Conservation (phyloP, 1,284 basidiomycete species). For the Abortiporus biennis region DNA sequence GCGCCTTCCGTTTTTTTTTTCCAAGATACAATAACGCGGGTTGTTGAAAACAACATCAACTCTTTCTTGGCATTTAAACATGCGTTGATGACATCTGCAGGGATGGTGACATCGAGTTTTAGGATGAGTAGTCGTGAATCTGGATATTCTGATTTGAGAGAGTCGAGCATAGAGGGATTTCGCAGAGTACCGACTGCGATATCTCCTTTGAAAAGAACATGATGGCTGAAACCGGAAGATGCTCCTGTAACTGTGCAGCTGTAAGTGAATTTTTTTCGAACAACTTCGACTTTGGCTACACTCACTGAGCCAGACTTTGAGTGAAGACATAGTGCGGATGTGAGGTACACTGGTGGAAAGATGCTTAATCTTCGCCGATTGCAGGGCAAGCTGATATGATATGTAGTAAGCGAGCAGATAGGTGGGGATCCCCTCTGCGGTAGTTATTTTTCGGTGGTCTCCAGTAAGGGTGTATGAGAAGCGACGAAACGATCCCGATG, state of each 20-base stretch:
- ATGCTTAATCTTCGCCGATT: too few species aligned
- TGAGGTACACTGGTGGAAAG: too few species aligned
- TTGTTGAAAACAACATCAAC: constrained; percentile 40
- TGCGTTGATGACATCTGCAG: constrained; percentile 23
- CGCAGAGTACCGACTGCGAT: constrained; percentile 23
- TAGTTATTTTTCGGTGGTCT: too few species aligned
- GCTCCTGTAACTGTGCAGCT: constrained; percentile 20
- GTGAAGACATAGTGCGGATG: too few species aligned
- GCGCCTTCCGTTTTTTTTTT: constrained; percentile 32
- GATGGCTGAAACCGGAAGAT: constrained; percentile 23
- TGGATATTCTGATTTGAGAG: constrained; percentile 14
- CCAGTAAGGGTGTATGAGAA: too few species aligned
- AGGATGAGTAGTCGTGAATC: constrained; percentile 25
- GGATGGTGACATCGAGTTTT: constrained; percentile 30
- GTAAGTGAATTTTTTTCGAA: neutral
- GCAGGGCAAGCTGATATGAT: too few species aligned
- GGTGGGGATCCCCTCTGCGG: too few species aligned
- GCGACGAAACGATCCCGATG: too few species aligned
- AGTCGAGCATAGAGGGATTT: constrained; percentile 14
- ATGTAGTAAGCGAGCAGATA: too few species aligned
- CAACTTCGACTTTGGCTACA: neutral
- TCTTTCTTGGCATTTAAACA: constrained; percentile 33
- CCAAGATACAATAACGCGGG: constrained; percentile 24
- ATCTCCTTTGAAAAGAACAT: constrained; percentile 20
- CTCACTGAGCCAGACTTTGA: constrained; percentile 13